A percentile compares a stretch with the other conserved stretches of the same genome.
phyloP scores from a whole-genome alignment of 768 basidiomycete genomes.

The Tricholoma furcatifolium region DNA sequence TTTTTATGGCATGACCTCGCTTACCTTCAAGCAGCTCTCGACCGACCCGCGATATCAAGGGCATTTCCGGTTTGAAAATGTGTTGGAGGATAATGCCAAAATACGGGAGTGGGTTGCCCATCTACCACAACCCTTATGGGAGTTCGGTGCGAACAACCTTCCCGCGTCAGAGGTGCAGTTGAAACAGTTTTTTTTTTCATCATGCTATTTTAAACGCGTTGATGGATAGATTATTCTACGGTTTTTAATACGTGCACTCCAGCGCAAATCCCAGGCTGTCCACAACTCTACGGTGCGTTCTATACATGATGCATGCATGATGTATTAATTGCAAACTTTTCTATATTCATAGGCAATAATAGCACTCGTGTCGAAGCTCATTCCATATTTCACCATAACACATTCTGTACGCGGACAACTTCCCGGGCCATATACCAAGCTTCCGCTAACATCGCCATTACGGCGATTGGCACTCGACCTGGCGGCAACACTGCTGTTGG shows the following conservation, averaged over 20 bases:
- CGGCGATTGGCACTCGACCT: slow-evolving; percentile 67
- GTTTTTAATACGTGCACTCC: slow-evolving; percentile 60
- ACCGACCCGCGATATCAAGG: slow-evolving; percentile 54
- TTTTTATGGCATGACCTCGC: slow-evolving; percentile 3
- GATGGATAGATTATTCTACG: slow-evolving; percentile 50
- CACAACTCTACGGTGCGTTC: slow-evolving; percentile 40
- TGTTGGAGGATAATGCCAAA: slow-evolving; percentile 26
- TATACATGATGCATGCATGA: background rate
- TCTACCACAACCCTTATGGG: slow-evolving; percentile 85
- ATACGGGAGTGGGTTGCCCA: slow-evolving; percentile 69
- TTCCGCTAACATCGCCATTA: slow-evolving; percentile 44
- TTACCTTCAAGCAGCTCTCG: slow-evolving; percentile 48
- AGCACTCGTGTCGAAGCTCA: slow-evolving; percentile 56
- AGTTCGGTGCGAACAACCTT: slow-evolving; percentile 61
- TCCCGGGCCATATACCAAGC: slow-evolving; percentile 73
- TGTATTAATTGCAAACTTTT: background rate
- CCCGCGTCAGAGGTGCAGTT: slow-evolving; percentile 57
- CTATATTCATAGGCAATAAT: slow-evolving; percentile 40
- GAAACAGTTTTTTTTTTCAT: background rate
- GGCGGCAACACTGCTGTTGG: slow-evolving; percentile 34
- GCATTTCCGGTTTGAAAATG: slow-evolving; percentile 36
- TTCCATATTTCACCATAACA: slow-evolving; percentile 76
- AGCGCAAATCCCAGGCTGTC: slow-evolving; percentile 49
- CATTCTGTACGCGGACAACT: slow-evolving; percentile 76
- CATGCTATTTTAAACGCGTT: slow-evolving; percentile 6